Evolutionary conservation across 306 rosid species (phyloP), one percentile per base, ranked within the genome.

Genomic region (Lagenaria siceraria): DNA sequence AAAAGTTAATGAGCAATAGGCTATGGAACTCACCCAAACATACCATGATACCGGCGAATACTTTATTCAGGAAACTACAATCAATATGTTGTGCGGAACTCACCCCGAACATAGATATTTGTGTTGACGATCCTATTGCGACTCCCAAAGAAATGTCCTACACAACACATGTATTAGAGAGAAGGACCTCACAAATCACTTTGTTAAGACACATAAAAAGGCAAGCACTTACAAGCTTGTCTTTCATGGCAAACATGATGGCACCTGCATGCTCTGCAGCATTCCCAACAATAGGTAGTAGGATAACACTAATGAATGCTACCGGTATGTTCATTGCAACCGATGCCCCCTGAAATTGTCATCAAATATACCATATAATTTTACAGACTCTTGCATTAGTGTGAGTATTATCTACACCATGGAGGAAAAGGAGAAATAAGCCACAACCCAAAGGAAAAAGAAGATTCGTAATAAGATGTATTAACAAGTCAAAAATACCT

Each of bases 101-200:
- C 76, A 93, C 98, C 87, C 87, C 90, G 71, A 93, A 89, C 93
- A 91, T 88, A 0, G 97, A 85, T 77, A 93, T 93, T 75, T 91
- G 98, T 5, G 97, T 93, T 38, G 98, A 89, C 29, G 98, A 89
- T 62, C 98, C 98, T 69, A 93, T 91, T 25, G 98, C 96, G 75
- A 93, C 92, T 80, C 92, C 98, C 82, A 93, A 75, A 71, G 98
- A 85, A 58, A 93, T 86, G 79, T 93, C 98, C 98, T 93, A 81
- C 79, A 75, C 9, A 10, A 55, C n/a, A 78, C 52, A 69, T 59
- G 55, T n/a, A 51, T 29, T 4, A 38, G 31, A 46, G 15, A 70
- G 42, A 70, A 70, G 43, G 42, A 72, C 60, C 76, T 56, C 75
- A 66, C 60, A 49, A 38, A 27, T 27, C 42, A 38, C 78, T 27